Base-by-base conservation (phyloP, 2,329 filamentous ascomycete species). In the Pseudocercospora crystallina region DNA sequence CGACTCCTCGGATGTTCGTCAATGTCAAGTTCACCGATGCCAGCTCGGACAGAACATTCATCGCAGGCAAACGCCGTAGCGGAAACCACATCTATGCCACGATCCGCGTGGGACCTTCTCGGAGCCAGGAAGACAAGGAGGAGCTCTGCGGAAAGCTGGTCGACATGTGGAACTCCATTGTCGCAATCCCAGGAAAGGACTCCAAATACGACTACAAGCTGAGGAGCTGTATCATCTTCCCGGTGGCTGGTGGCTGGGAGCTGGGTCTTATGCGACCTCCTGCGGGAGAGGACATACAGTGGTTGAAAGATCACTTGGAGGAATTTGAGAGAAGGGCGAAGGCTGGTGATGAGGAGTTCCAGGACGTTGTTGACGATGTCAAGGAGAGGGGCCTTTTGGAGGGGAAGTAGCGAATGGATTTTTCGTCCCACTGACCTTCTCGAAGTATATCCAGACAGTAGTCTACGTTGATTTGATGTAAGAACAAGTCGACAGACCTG, bases 1-100 rank as follows among this genome's bases (percentile, higher is more conserved):
- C 63, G 36, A 69, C 73, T 0, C 72, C 73, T 0, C 66, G 63
- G 2, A 59, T 73, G 17, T 76, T 77, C 63, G 73, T 77, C 43
- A 74, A 76, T 53, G 66, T 76, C 11, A 59, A 62, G 12, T 75
- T 74, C 59, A 66, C 60, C 15, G 64, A 72, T 48, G 34, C 17
- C 52, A 30, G 29, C n/a, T 8, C 56, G 3, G 49, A 53, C 5
- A 41, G 43, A 5, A 56, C 59, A 26, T 75, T 70, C 55, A 59
- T 73, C 3, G 72, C 57, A 26, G 72, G 72, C 13, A 67, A 69
- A 30, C 60, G 57, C 5, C 61, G 55, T 12, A 40, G 37, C 26
- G 61, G 39, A 34, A 72, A 71, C 48, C 62, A 64, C 39, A 68
- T 72, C 47, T 36, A 64, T 14, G 69, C 65, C 2, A 60, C 68